These are phyloP conservation scores for Simplicillium sp. DNA, from an alignment of 2,329 filamentous ascomycete genomes.

Conservation along the genomic window DNA sequence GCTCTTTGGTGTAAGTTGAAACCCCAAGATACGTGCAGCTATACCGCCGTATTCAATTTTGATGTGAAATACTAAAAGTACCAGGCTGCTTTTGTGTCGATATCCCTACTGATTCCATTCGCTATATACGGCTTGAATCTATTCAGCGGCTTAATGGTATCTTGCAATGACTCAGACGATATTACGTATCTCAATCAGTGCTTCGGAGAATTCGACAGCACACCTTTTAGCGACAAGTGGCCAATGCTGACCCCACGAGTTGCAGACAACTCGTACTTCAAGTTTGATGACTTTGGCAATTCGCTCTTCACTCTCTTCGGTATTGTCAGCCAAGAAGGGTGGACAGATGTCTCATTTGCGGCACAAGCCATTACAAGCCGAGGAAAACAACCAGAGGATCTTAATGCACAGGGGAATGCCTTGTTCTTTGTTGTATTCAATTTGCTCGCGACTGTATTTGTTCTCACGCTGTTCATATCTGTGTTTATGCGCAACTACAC, in stretches of 20 bases:
- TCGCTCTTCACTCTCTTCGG: slow-evolving; percentile 95
- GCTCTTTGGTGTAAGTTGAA: slow-evolving; percentile 61
- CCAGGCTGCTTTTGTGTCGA: slow-evolving; percentile 80
- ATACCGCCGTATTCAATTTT: neutral
- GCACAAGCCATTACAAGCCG: slow-evolving; percentile 73
- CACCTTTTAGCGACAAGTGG: slow-evolving; percentile 68
- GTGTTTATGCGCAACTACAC: slow-evolving; percentile 99
- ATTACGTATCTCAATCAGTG: slow-evolving; percentile 61
- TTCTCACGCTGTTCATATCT: slow-evolving; percentile 93
- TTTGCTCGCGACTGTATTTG: slow-evolving; percentile 88
- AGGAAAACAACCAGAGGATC: slow-evolving; percentile 61
- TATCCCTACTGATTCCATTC: slow-evolving; percentile 91
- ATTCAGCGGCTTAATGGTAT: slow-evolving; percentile 72
- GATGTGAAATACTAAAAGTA: neutral
- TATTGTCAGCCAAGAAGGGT: slow-evolving; percentile 97
- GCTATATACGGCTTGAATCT: slow-evolving; percentile 92
- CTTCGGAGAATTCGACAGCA: slow-evolving; percentile 70
- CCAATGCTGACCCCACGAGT: slow-evolving; percentile 72
- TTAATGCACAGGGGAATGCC: slow-evolving; percentile 71
- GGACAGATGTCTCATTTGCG: slow-evolving; percentile 85
- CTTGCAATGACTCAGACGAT: slow-evolving; percentile 58
- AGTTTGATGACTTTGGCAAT: slow-evolving; percentile 91
- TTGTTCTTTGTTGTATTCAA: slow-evolving; percentile 97
- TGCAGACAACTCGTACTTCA: slow-evolving; percentile 73
- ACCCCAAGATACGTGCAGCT: neutral